phyloP scores from a whole-genome alignment of 2,329 filamentous ascomycete genomes.

The Colletotrichum aenigma region DNA sequence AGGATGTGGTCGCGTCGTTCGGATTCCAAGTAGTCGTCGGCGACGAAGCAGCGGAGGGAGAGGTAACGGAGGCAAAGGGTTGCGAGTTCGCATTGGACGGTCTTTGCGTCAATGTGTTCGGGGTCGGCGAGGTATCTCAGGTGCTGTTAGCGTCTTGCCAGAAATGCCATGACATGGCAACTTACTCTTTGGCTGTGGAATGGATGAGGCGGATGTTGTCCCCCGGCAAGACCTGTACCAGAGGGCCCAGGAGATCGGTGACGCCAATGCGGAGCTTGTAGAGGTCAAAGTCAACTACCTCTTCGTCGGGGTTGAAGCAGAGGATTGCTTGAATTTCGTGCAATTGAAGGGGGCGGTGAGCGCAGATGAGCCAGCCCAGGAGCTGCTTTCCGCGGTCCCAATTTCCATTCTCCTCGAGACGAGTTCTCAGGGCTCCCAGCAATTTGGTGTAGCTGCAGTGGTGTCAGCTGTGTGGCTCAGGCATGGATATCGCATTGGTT shows the following conservation, averaged over 20 bases:
- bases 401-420: too few species aligned
- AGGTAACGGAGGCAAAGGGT: constrained; percentile 38
- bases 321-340: constrained; percentile 44
- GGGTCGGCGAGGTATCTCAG: constrained; percentile 27
- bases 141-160: neutral
- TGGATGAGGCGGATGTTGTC: constrained; percentile 42
- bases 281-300: constrained; percentile 24
- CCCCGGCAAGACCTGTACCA: constrained; percentile 35
- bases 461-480: neutral
- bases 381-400: too few species aligned
- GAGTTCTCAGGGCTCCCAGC: constrained; percentile 20
- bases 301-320: constrained; percentile 23
- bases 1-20: constrained; percentile 17
- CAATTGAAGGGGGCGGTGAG: constrained; percentile 42
- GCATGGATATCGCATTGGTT: too few species aligned
- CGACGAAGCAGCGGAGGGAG: constrained; percentile 33
- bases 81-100: constrained; percentile 34
- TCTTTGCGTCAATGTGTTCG: constrained; percentile 23
- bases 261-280: constrained; percentile 24
- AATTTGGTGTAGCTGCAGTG: constrained; percentile 31
- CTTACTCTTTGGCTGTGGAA: constrained; percentile 37
- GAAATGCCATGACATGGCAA: too few species aligned
- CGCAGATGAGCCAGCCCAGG: constrained; percentile 43
- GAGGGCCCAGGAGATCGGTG: constrained; percentile 36
- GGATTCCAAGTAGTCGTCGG: constrained; percentile 1